Evolutionary conservation across 208 protist genomes (phyloP), one percentile per base, ranked within the genome.

Genomic region (Acanthamoeba quina): DNA sequence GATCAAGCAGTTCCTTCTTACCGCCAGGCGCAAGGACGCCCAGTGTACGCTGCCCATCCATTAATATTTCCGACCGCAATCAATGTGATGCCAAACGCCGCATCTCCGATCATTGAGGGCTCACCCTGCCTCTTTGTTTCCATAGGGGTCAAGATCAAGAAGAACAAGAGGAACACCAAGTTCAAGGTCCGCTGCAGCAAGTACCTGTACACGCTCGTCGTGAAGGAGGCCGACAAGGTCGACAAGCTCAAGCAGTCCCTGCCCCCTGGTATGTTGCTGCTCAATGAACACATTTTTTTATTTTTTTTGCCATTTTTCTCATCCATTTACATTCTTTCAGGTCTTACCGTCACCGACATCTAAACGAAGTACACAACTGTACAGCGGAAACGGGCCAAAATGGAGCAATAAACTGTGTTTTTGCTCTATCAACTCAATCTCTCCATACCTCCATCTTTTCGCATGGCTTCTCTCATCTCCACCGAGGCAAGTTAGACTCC

Each of bases 1-100:
- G 56, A 97, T 97, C 94, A 97, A 97, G 94, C 95, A 97, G 34
- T 97, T 97, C 95, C 91, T 97, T 29, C 52, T 95, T 10, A 97
- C 94, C 47, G 94, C 95, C 24, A 94, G 95, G 72, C 94, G 97
- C 70, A 96, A 96, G 95, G 97, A 97, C 83, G 96, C 96, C 49
- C 82, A 94, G n/a, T 95, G 85, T 91, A 91, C 29, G 58, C 26
- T 34, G 6, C 29, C 41, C n/a, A 13, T 37, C 15, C 54, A 21
- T 15, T 62, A 52, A 17, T 34, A 74, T 47, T 49, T 7, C 66
- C 85, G 52, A 37, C 37, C 9, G 10, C 54, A 78, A 49, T 49
- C 85, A 15, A 60, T 60, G 5, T 24, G 56, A 60, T 11, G 56
- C 15, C 11, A 60, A 15, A 60, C 56, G 6, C 56, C 21, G 56